Evolutionary conservation across 192 early-diverging fungal species (phyloP).

Genomic region (Lobulomyces angularis): DNA sequence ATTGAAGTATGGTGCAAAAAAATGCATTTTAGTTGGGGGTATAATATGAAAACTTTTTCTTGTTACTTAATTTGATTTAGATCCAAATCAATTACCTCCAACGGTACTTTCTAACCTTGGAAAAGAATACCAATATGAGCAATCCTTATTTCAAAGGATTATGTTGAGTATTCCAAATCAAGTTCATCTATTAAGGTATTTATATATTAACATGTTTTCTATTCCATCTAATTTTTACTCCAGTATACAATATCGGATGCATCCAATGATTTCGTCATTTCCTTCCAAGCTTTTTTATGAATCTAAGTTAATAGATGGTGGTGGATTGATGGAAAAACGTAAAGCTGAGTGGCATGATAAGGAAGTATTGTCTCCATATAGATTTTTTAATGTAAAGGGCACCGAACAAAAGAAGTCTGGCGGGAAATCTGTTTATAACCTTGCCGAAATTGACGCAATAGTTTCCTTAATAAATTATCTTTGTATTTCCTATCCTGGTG

Average conservation of each 20-base stretch:
- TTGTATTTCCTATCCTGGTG: conserved; percentile 33
- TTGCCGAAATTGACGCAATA: conserved; percentile 62
- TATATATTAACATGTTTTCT: background rate
- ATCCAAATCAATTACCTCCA: conserved; percentile 88
- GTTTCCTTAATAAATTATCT: conserved; percentile 56
- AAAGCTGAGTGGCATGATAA: conserved; percentile 62
- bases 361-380: conserved; percentile 55
- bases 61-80: conserved; percentile 23
- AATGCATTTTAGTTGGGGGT: conserved; percentile 80
- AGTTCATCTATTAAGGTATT: conserved; percentile 58
- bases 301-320: conserved; percentile 59
- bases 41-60: conserved; percentile 1
- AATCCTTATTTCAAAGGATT: conserved; percentile 81
- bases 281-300: conserved; percentile 73
- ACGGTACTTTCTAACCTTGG: conserved; percentile 71
- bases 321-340: conserved; percentile 46
- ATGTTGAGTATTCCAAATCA: conserved; percentile 47
- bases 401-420: conserved; percentile 41
- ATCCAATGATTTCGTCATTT: conserved; percentile 76
- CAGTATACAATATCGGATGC: conserved; percentile 95
- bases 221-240: background rate
- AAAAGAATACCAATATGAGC: conserved; percentile 60
- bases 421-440: conserved; percentile 64
- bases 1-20: conserved; percentile 62
- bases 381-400: conserved; percentile 63